Evolutionary conservation across 108 stramenopile genomes (phyloP).

Genomic region (Skeletonema costatum): DNA sequence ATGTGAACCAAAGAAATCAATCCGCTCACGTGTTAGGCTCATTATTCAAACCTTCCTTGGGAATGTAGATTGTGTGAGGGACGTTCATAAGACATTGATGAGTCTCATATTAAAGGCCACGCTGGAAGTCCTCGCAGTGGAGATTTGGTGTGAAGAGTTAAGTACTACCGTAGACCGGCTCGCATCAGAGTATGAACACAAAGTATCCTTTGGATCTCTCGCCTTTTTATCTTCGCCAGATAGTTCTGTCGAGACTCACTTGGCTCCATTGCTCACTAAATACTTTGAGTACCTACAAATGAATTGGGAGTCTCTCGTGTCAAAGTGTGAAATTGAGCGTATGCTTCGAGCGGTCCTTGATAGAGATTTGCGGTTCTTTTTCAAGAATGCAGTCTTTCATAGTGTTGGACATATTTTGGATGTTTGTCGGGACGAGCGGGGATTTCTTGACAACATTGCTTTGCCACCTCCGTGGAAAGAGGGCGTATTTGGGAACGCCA

Average conservation of each 20-base stretch:
- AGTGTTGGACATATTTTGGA: conserved; percentile 86
- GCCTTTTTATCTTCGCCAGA: conserved; percentile 87
- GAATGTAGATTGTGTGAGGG: conserved; percentile 62
- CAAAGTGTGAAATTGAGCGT: conserved; percentile 74
- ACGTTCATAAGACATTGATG: conserved; percentile 60
- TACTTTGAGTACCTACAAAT: conserved; percentile 72
- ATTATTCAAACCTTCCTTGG: conserved; percentile 62
- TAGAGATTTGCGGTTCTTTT: conserved; percentile 59
- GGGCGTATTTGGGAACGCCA: conserved; percentile 25
- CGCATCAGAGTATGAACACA: conserved; percentile 78
- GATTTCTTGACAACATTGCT: conserved; percentile 70
- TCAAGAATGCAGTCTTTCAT: conserved; percentile 79
- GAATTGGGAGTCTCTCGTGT: conserved; percentile 56
- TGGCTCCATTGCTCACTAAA: conserved; percentile 67
- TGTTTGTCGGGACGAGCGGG: conserved; percentile 68
- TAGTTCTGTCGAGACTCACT: conserved; percentile 64
- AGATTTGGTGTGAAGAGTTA: conserved; percentile 65
- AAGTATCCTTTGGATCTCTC: conserved; percentile 82
- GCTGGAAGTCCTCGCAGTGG: conserved; percentile 80
- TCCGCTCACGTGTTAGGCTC: conserved; percentile 58
- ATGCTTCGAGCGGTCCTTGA: conserved; percentile 64
- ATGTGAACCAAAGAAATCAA: conserved; percentile 66
- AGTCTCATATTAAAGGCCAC: conserved; percentile 64
- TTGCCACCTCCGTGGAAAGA: conserved; percentile 62
- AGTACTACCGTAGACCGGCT: conserved; percentile 60